Base-by-base conservation (phyloP, 2,329 filamentous ascomycete genomes). In the Hymenoscyphus albidus region DNA sequence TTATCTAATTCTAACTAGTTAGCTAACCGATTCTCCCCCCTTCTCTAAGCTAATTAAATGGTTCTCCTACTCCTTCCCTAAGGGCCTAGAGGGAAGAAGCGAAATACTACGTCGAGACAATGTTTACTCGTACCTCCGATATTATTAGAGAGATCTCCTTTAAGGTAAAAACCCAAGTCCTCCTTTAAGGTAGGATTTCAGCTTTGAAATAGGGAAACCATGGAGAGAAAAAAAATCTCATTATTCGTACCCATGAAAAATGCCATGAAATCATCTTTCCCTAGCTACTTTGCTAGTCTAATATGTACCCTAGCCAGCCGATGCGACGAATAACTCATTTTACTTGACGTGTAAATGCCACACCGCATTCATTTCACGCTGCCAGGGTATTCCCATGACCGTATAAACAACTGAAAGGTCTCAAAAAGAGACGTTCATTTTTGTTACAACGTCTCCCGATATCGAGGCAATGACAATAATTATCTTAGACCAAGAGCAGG, bases 401-500 rank as follows among this genome's bases (percentile, higher is more conserved):
- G 18, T 22, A 27, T 54, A 27, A 54, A 54, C 48, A 54, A 54
- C 10, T 27, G 9, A 54, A 14, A 27, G 22, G 18, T 54, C 22
- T 54, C 18, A 9, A 2, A 54, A 54, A 22, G 48, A 22, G 27
- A 27, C 18, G 22, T 5, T 54, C 48, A 31, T 54, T 35, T 35
- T 4, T 4, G 35, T 35, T 35, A 35, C 35, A 27, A 22, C 48
- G 22, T 54, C 18, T 5, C 18, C 18, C 48, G 10, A 54, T 22
- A 22, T 10, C 18, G 13, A 54, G n/a, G 35, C 35, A 35, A 54
- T 13, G 22, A 54, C 10, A 22, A 13, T n/a, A 5, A 12, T 22
- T 54, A 73, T 54, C 67, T 64, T 62, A 74, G 58, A 13, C 63
- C 68, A 35, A 88, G 78, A 2, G 88, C 85, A 7, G 92, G 91